Evolutionary conservation across 2,329 filamentous ascomycete species (phyloP).

Genomic region (Fusarium goolgardi): DNA sequence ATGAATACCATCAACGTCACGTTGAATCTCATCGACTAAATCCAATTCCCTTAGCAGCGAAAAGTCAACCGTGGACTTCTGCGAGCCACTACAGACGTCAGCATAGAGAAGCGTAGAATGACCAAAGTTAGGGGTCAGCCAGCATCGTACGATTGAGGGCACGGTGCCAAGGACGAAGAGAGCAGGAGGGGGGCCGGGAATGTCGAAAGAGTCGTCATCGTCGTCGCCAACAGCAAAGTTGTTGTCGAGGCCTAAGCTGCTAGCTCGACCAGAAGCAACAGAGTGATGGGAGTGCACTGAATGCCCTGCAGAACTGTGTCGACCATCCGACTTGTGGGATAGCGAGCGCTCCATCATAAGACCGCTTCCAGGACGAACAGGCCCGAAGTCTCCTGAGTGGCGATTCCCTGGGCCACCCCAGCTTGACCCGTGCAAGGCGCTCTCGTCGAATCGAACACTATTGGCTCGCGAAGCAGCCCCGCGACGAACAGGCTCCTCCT

Average conservation of each 20-base stretch:
- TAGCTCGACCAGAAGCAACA: constrained; percentile 81
- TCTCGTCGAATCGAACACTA: constrained; percentile 97
- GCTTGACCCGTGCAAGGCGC: constrained; percentile 86
- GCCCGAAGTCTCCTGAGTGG: constrained; percentile 84
- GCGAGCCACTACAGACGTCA: constrained; percentile 91
- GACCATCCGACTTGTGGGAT: constrained; percentile 95
- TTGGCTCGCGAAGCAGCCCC: constrained; percentile 93
- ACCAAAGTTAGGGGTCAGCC: constrained; percentile 90
- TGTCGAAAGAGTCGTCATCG: constrained; percentile 76
- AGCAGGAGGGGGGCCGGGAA: constrained; percentile 81
- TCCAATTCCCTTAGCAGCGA: constrained; percentile 80
- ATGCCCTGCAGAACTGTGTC: constrained; percentile 92
- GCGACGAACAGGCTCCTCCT: constrained; percentile 85
- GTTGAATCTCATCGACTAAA: constrained; percentile 72
- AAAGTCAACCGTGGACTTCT: constrained; percentile 83
- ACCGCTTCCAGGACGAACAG: constrained; percentile 80
- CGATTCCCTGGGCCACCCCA: constrained; percentile 83
- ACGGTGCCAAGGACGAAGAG: constrained; percentile 88
- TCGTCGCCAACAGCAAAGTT: constrained; percentile 71
- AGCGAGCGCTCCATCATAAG: constrained; percentile 91
- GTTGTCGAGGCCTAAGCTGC: constrained; percentile 86
- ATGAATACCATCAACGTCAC: constrained; percentile 72
- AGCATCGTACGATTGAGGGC: constrained; percentile 94
- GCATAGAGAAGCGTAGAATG: constrained; percentile 91
- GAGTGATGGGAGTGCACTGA: constrained; percentile 77